phyloP scores from a whole-genome alignment of 202 grass and related monocot species.

The Cymbopogon flexuosus region DNA sequence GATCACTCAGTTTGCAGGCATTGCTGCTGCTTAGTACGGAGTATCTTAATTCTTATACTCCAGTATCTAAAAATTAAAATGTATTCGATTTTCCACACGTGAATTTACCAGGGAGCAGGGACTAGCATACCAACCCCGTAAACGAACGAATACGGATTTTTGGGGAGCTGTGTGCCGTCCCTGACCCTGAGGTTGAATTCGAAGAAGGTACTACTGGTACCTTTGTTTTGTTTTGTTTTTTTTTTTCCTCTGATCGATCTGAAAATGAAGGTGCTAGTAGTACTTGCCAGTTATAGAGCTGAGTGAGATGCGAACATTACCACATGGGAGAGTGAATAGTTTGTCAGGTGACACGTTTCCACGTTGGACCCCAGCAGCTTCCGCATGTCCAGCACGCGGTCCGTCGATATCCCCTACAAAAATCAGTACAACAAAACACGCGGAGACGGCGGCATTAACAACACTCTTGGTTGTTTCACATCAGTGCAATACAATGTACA shows the following conservation, averaged over 20 bases:
- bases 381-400: constrained; percentile 76
- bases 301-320: constrained; percentile 38
- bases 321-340: constrained; percentile 82
- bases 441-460: background rate
- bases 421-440: background rate
- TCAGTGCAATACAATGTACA: background rate
- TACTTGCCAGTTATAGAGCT: background rate
- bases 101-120: background rate
- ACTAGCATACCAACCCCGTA: too few species aligned
- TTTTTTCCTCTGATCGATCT: too few species aligned
- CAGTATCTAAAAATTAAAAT: too few species aligned
- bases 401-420: constrained; percentile 79
- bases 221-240: too few species aligned
- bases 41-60: too few species aligned
- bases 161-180: too few species aligned
- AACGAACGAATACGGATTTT: too few species aligned
- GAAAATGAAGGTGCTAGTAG: background rate
- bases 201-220: too few species aligned
- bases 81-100: background rate
- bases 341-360: constrained; percentile 91
- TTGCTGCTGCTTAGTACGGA: background rate
- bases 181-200: too few species aligned
- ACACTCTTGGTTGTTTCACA: background rate
- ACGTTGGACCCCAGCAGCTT: constrained; percentile 72
- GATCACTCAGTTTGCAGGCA: background rate